phyloP scores from a whole-genome alignment of 352 stramenopile genomes.

The Plasmopara muralis region DNA sequence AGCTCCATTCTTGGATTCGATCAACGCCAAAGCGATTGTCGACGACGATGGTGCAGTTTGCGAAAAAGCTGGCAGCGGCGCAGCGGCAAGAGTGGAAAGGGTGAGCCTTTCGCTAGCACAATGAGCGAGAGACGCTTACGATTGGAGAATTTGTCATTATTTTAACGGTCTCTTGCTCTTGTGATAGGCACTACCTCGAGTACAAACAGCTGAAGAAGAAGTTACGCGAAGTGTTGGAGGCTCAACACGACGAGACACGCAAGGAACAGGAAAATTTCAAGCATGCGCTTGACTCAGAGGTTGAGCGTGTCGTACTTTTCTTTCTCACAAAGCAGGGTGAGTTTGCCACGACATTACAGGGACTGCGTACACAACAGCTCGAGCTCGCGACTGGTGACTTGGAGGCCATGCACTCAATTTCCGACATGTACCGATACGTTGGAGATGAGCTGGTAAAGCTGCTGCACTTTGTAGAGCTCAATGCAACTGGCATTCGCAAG shows the following conservation, averaged over 20 bases:
- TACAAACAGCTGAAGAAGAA: constrained; percentile 89
- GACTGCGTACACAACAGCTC: constrained; percentile 43
- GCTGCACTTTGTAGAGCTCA: constrained; percentile 83
- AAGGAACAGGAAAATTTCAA: constrained; percentile 62
- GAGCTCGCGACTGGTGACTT: constrained; percentile 35
- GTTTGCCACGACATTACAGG: constrained; percentile 62
- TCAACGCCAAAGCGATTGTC: background rate
- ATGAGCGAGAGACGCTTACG: no score
- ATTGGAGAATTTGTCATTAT: background rate
- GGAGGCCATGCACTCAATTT: constrained; percentile 64
- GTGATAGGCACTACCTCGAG: constrained; percentile 75
- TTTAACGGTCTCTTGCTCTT: constrained; percentile 3
- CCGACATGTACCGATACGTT: constrained; percentile 54
- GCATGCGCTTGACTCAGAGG: constrained; percentile 71
- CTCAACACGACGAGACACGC: constrained; percentile 32
- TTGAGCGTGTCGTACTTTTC: constrained; percentile 81
- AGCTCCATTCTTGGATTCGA: background rate
- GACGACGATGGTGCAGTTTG: constrained; percentile 69
- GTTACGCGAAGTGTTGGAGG: constrained; percentile 63
- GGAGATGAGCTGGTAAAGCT: constrained; percentile 78
- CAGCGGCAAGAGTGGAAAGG: constrained; percentile 71
- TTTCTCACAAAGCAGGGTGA: constrained; percentile 81
- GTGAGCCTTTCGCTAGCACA: constrained; percentile 19
- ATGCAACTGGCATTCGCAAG: constrained; percentile 82
- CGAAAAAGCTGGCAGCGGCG: constrained; percentile 69